Evolutionary conservation across 805 yeast genomes (phyloP).

Genomic region (Saccharomycopsis synnaedendra): DNA sequence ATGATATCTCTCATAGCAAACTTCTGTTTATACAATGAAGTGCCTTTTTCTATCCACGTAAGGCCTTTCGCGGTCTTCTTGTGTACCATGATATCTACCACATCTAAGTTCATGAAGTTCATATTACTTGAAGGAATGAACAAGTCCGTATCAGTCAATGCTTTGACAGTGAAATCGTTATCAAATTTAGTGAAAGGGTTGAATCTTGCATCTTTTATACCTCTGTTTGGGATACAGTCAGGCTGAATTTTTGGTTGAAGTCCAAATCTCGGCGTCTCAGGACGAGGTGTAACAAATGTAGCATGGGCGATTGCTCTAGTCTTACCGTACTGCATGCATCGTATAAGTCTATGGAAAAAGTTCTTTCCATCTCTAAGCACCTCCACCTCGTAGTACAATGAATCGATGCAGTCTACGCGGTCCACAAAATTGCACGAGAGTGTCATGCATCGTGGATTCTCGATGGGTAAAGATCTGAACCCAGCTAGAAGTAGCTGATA

Average conservation of each 20-base stretch:
- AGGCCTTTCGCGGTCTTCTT: too few relatives aligned
- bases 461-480: background rate
- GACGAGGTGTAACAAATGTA: background rate
- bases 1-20: too few relatives aligned
- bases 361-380: slow-evolving; percentile 2
- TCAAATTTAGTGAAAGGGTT: slow-evolving; percentile 2
- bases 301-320: background rate
- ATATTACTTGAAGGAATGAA: too few relatives aligned
- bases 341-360: slow-evolving; percentile 1
- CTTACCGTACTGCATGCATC: background rate
- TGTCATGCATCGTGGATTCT: background rate
- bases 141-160: background rate
- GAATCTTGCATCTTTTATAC: background rate
- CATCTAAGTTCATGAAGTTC: too few relatives aligned
- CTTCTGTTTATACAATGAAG: too few relatives aligned
- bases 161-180: background rate
- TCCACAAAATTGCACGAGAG: background rate
- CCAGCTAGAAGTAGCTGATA: slow-evolving; percentile 4
- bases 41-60: too few relatives aligned
- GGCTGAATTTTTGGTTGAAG: slow-evolving; percentile 3
- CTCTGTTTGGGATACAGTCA: background rate
- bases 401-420: background rate
- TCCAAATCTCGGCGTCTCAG: background rate
- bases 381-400: background rate
- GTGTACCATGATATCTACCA: too few relatives aligned